Base-by-base conservation (phyloP, 202 grass and related monocot genomes). In the Alloteropsis angusta region DNA sequence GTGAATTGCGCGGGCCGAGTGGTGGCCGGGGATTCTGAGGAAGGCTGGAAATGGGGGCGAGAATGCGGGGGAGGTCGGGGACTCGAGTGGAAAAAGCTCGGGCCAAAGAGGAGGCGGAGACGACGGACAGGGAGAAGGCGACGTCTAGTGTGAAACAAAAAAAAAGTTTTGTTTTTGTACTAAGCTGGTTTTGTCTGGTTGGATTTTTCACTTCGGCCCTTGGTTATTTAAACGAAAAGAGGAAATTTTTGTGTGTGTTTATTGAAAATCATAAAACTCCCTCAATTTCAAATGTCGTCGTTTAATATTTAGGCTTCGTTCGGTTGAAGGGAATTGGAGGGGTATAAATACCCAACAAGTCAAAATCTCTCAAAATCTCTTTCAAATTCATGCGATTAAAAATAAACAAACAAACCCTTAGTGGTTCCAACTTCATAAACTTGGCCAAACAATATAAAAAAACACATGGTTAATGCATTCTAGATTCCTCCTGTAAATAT, bases 51-150 rank as follows among this genome's bases (percentile, higher is more conserved):
- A 17, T 58, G 69, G 53, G 19, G 0, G 12, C 34, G 70, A 35
- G 70, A 68, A 57, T 76, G 52, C 26, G 14, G 11, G 43, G 62
- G 76, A 68, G 16, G 1, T 55, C 43, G 69, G 11, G 81, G 81
- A 19, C 35, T 57, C 36, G 16, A 49, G 47, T 55, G 63, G 55
- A 73, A 88, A 88, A 79, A 69, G 44, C 9, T 9, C 53, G 39
- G 58, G 23, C 11, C 37, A 7, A 3, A 37, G 66, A 23, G 9
- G 3, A 17, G 56, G 28, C 9, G 45, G 17, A 16, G 36, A 18
- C 21, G 69, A 45, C 71, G 71, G 84, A 49, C 60, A 67, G 30
- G 32, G 35, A 23, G 74, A 58, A 49, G 74, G 28, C 16, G 57
- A 5, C 65, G 41, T 48, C 68, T 30, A 38, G 65, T 30, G 59